Conservation (phyloP, 495 filamentous ascomycete genomes). For the Penicillium verhagenii region DNA sequence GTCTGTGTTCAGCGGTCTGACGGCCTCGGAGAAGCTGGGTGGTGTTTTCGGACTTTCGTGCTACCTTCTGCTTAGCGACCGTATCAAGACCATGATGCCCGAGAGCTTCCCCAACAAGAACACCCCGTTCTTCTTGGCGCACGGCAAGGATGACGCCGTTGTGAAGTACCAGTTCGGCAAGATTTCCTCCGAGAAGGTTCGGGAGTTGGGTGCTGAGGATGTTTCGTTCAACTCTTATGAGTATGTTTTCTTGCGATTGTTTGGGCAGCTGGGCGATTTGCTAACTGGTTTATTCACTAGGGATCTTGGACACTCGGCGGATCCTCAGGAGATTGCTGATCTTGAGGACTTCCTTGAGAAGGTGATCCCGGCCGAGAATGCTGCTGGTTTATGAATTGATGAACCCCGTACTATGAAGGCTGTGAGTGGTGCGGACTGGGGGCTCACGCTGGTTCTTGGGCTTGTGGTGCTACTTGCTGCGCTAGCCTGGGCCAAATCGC, state of each 20-base stretch:
- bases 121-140: constrained; percentile 85
- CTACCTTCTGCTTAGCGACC: constrained; percentile 74
- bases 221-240: constrained; percentile 75
- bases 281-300: constrained; percentile 36
- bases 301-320: constrained; percentile 72
- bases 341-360: constrained; percentile 73
- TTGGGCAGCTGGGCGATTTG: constrained; percentile 1
- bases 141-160: constrained; percentile 71
- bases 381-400: constrained; percentile 52
- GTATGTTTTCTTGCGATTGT: constrained; percentile 45
- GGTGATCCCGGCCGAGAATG: constrained; percentile 59
- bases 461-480: constrained; percentile 53
- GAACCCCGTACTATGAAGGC: constrained; percentile 5
- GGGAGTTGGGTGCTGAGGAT: constrained; percentile 61
- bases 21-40: constrained; percentile 69
- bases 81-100: constrained; percentile 64
- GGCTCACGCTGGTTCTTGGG: constrained; percentile 32
- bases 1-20: constrained; percentile 65
- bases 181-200: constrained; percentile 59
- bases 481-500: constrained; percentile 25
- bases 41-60: constrained; percentile 85
- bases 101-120: constrained; percentile 67
- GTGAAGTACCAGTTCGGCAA: constrained; percentile 69
- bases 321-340: constrained; percentile 76
- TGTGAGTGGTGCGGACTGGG: constrained; percentile 8